Evolutionary conservation across 371 early-diverging fungal species (phyloP).

Genomic region (Mucor lusitanicus): DNA sequence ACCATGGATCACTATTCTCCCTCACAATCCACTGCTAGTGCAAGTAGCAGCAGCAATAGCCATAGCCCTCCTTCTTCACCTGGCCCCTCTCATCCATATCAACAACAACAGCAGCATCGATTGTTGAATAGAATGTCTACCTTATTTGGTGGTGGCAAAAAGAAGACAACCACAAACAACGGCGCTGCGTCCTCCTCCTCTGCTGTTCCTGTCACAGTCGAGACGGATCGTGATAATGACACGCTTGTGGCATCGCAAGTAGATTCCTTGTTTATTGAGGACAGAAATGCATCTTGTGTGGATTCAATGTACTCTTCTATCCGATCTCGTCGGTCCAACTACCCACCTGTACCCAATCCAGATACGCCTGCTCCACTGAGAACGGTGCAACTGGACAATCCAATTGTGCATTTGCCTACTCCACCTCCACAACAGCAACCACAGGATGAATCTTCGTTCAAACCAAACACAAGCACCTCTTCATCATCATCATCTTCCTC

Average conservation of each 20-base stretch:
- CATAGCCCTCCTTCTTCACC: not conserved
- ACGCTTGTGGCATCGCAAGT: constrained; percentile 3
- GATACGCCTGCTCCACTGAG: constrained; percentile 34
- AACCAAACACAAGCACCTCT: not conserved
- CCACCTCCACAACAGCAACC: constrained; percentile 12
- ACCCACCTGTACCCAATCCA: constrained; percentile 26
- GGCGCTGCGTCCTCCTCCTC: not conserved
- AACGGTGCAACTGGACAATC: constrained; percentile 34
- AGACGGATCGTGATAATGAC: not conserved
- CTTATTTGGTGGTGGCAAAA: constrained; percentile 26
- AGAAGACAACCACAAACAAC: not conserved
- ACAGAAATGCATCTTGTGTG: constrained; percentile 23
- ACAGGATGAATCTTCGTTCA: not conserved
- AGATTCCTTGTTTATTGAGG: constrained; percentile 30
- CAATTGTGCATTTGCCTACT: constrained; percentile 28
- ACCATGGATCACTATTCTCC: constrained; percentile 4
- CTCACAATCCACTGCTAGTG: not conserved
- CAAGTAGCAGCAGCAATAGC: not conserved
- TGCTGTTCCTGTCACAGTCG: not conserved
- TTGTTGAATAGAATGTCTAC: constrained; percentile 27
- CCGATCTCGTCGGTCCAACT: constrained; percentile 33
- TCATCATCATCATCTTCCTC: not conserved
- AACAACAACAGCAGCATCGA: constrained; percentile 14
- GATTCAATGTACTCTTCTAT: constrained; percentile 46
- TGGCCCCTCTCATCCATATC: not conserved